Evolutionary conservation across 306 rosid species (phyloP).

Genomic region (Prunus davidiana): DNA sequence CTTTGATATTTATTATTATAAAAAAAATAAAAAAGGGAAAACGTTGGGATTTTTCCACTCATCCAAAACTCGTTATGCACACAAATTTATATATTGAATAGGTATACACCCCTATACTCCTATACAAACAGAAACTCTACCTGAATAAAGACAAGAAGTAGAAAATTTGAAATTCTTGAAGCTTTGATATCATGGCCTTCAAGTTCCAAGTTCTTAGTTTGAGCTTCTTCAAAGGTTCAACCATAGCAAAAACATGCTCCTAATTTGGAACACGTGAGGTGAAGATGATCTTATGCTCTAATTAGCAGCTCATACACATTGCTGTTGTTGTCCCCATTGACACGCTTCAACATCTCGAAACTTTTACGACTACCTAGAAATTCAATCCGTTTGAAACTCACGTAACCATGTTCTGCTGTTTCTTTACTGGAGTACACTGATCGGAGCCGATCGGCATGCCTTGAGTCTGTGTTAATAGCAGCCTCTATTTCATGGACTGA

Average conservation of each 20-base stretch:
- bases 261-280: neutral
- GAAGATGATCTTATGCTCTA: slow-evolving; percentile 55
- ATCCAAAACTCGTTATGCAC: neutral
- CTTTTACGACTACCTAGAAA: slow-evolving; percentile 82
- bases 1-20: neutral
- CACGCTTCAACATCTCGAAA: slow-evolving; percentile 94
- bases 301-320: slow-evolving; percentile 87
- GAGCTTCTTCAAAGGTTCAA: neutral
- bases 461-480: slow-evolving; percentile 90
- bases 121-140: neutral
- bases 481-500: slow-evolving; percentile 70
- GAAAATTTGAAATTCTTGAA: no score
- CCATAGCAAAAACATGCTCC: neutral
- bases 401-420: slow-evolving; percentile 48
- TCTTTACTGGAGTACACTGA: slow-evolving; percentile 66
- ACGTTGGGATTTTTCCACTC: neutral
- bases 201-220: neutral
- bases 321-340: slow-evolving; percentile 75
- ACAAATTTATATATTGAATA: neutral
- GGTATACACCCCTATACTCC: neutral
- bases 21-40: neutral
- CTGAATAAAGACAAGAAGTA: neutral
- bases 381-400: slow-evolving; percentile 62
- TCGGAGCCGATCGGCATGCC: slow-evolving; percentile 88
- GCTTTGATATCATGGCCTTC: neutral